A percentile compares a stretch with the other conserved stretches of the same genome.
Evolutionary conservation across 805 yeast species (phyloP).

Genomic region (Pichia manshurica): DNA sequence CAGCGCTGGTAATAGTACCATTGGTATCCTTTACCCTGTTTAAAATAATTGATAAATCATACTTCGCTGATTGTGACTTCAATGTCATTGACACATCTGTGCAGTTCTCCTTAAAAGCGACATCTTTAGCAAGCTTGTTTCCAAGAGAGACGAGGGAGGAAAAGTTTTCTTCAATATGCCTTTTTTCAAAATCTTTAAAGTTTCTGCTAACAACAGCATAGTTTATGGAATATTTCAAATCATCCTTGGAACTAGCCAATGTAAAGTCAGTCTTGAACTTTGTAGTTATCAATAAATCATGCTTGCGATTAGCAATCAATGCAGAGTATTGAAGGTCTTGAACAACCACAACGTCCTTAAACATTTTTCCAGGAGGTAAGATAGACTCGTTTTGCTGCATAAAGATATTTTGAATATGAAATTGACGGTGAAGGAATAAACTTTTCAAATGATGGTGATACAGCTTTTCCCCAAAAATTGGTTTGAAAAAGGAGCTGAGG

Average conservation of each 20-base stretch:
- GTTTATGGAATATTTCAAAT: conserved; percentile 74
- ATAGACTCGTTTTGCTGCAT: background rate
- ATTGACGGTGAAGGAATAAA: background rate
- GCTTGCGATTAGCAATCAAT: conserved; percentile 10
- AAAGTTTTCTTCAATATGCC: conserved; percentile 36
- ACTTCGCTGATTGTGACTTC: background rate
- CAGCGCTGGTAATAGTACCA: background rate
- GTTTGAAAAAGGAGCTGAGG: background rate
- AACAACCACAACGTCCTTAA: conserved; percentile 39
- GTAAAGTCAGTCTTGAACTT: conserved; percentile 60
- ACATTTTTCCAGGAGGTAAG: too few relatives aligned
- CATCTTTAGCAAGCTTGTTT: conserved; percentile 15
- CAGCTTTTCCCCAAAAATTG: background rate
- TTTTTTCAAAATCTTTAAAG: conserved; percentile 47
- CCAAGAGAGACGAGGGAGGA: conserved; percentile 37
- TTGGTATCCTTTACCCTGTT: background rate
- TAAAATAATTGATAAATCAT: background rate
- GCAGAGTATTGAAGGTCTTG: conserved; percentile 37
- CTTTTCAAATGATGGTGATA: conserved; percentile 4
- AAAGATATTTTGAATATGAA: background rate
- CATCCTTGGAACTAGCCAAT: conserved; percentile 75
- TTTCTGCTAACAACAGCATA: conserved; percentile 78
- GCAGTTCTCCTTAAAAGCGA: conserved; percentile 19
- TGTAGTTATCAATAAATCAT: conserved; percentile 34
- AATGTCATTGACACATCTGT: conserved; percentile 16